phyloP scores from a whole-genome alignment of 345 rosid species.

The Eucalyptus marginata region DNA sequence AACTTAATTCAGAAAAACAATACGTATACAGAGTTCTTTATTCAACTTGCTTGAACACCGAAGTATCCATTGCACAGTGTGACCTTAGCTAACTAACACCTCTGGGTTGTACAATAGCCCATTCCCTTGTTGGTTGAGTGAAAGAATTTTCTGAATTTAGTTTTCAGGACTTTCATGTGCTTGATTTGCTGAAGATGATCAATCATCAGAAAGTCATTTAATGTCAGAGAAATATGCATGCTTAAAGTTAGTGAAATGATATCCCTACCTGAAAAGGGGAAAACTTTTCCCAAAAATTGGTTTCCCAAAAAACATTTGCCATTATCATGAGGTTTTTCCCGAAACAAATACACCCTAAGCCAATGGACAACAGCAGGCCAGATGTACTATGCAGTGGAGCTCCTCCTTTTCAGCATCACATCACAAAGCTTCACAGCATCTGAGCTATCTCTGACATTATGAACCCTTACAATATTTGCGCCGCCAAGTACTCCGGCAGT shows the following conservation, averaged over 20 bases:
- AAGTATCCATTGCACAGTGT: not conserved
- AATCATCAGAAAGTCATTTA: not conserved
- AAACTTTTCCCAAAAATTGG: not conserved
- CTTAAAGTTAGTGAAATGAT: not conserved
- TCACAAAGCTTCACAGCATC: slow-evolving; percentile 85
- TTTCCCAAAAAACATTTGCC: not conserved
- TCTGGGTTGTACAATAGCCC: not conserved
- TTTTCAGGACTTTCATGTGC: not conserved
- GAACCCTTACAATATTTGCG: slow-evolving; percentile 86
- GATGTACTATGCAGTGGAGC: not conserved
- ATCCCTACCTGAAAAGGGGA: not conserved
- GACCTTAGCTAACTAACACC: not conserved
- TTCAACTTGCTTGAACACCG: not conserved
- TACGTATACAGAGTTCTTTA: not conserved
- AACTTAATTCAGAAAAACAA: not conserved
- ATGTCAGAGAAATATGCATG: not conserved
- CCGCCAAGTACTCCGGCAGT: slow-evolving; percentile 64
- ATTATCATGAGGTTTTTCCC: not conserved
- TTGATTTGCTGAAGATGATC: not conserved
- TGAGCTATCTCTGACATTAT: slow-evolving; percentile 57
- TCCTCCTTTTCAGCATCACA: slow-evolving; percentile 33
- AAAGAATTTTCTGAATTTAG: not conserved
- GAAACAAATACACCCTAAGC: not conserved
- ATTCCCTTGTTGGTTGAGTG: not conserved
- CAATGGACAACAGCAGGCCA: not conserved